Percentiles rank a stretch among this genome's conserved stretches.
phyloP scores from a whole-genome alignment of 2,329 filamentous ascomycete genomes.

The Diaporthe helianthi region DNA sequence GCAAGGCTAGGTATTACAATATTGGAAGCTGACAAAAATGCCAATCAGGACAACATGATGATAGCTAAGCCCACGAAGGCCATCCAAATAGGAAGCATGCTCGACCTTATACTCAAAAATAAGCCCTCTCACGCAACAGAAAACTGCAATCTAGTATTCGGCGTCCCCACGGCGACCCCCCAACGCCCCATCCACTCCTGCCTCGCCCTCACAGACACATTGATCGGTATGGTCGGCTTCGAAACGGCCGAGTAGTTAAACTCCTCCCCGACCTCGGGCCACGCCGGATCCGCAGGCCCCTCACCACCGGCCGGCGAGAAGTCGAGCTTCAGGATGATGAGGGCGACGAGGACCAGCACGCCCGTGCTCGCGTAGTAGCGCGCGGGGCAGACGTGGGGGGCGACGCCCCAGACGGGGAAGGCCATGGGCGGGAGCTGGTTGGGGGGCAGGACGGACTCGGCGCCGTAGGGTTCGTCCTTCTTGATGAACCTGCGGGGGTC shows the following conservation, averaged over 20 bases:
- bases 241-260: slow-evolving; percentile 1
- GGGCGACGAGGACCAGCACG: slow-evolving; percentile 39
- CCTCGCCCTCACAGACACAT: background rate
- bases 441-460: slow-evolving; percentile 16
- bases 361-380: slow-evolving; percentile 41
- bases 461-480: background rate
- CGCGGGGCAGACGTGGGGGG: slow-evolving; percentile 41
- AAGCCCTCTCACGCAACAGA: background rate
- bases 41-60: background rate
- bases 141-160: slow-evolving; percentile 16
- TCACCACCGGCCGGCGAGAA: slow-evolving; percentile 30
- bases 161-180: background rate
- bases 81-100: background rate
- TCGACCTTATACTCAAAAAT: background rate
- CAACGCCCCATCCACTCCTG: background rate
- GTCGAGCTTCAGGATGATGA: slow-evolving; percentile 39
- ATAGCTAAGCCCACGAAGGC: background rate
- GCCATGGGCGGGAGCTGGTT: slow-evolving; percentile 32
- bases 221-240: background rate
- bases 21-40: background rate
- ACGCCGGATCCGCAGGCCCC: background rate
- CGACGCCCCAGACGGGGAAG: slow-evolving; percentile 35
- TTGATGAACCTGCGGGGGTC: slow-evolving; percentile 38
- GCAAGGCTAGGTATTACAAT: too few species aligned
- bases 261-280: background rate